Percentiles rank a stretch among this genome's conserved stretches.
These are phyloP conservation scores for Sungouiozyma intestinalis DNA, from an alignment of 805 yeast species.

Conservation along the genomic window DNA sequence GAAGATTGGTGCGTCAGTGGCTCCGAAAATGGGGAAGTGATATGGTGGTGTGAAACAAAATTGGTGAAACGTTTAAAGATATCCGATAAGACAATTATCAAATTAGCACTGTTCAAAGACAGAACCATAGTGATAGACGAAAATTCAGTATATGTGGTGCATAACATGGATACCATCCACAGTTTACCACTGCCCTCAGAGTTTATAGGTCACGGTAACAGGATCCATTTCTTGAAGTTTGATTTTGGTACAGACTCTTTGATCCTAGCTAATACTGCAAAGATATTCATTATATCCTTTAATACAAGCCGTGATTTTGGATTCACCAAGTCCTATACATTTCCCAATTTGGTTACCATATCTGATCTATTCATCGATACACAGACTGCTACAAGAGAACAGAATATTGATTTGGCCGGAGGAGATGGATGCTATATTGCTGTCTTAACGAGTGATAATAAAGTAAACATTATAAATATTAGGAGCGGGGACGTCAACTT, in stretches of 20 bases:
- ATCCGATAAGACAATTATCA: constrained; percentile 16
- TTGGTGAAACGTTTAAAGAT: constrained; percentile 9
- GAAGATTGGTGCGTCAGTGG: constrained; percentile 24
- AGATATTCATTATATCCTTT: constrained; percentile 16
- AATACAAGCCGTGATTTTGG: constrained; percentile 19
- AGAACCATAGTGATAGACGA: constrained; percentile 20
- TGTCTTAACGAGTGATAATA: constrained; percentile 15
- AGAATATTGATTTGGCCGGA: constrained; percentile 21
- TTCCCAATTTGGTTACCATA: constrained; percentile 8
- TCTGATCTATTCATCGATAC: constrained; percentile 21
- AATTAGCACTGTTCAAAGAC: constrained; percentile 15
- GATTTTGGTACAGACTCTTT: constrained; percentile 26
- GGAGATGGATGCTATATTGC: constrained; percentile 28
- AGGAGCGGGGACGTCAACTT: constrained; percentile 13
- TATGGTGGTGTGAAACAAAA: constrained; percentile 28
- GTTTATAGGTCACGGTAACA: not conserved
- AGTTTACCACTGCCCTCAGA: constrained; percentile 10
- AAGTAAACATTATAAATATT: constrained; percentile 18
- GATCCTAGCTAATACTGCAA: constrained; percentile 14
- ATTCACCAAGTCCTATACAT: constrained; percentile 9
- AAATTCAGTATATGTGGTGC: constrained; percentile 16
- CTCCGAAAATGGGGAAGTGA: constrained; percentile 24
- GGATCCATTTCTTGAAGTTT: constrained; percentile 18
- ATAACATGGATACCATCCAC: constrained; percentile 15
- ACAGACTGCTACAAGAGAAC: constrained; percentile 19